phyloP scores from a whole-genome alignment of 1,139 yeast species.

The Pichia sp. region DNA sequence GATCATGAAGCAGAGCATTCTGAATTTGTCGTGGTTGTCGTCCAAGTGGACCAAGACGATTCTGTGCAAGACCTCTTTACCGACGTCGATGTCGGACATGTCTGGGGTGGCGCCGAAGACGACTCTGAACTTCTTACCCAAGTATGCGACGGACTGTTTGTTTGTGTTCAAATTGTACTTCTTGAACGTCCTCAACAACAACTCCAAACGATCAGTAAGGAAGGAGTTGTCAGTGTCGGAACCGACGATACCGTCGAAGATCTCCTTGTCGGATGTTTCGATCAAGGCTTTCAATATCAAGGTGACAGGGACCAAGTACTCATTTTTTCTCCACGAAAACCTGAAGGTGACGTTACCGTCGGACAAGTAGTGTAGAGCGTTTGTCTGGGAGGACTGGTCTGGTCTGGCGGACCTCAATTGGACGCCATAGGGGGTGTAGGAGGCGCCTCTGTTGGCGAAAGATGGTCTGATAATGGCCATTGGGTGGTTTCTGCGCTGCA shows the following conservation, averaged over 20 bases:
- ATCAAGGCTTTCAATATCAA: slow-evolving; percentile 87
- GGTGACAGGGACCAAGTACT: slow-evolving; percentile 86
- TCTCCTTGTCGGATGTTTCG: slow-evolving; percentile 90
- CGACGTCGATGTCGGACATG: slow-evolving; percentile 84
- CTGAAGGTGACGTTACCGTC: slow-evolving; percentile 97
- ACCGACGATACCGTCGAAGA: slow-evolving; percentile 94
- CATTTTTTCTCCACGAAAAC: slow-evolving; percentile 96
- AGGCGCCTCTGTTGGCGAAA: slow-evolving; percentile 88
- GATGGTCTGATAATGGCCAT: slow-evolving; percentile 97
- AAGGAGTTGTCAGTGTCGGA: slow-evolving; percentile 82
- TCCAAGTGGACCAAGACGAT: slow-evolving; percentile 87
- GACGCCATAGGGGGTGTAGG: slow-evolving; percentile 85
- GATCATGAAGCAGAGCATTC: slow-evolving; percentile 86
- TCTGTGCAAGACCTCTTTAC: slow-evolving; percentile 73
- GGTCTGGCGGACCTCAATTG: slow-evolving; percentile 93
- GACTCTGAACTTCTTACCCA: slow-evolving; percentile 93
- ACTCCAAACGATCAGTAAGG: slow-evolving; percentile 95
- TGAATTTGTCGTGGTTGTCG: slow-evolving; percentile 70
- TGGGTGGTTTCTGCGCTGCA: slow-evolving; percentile 95
- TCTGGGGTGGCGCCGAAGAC: slow-evolving; percentile 90
- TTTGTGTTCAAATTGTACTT: slow-evolving; percentile 71
- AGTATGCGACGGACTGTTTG: slow-evolving; percentile 83
- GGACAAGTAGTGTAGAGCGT: slow-evolving; percentile 87
- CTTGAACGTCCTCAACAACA: slow-evolving; percentile 83
- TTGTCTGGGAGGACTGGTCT: slow-evolving; percentile 96